Conservation (phyloP, 306 rosid genomes). For the Abrus precatorius region DNA sequence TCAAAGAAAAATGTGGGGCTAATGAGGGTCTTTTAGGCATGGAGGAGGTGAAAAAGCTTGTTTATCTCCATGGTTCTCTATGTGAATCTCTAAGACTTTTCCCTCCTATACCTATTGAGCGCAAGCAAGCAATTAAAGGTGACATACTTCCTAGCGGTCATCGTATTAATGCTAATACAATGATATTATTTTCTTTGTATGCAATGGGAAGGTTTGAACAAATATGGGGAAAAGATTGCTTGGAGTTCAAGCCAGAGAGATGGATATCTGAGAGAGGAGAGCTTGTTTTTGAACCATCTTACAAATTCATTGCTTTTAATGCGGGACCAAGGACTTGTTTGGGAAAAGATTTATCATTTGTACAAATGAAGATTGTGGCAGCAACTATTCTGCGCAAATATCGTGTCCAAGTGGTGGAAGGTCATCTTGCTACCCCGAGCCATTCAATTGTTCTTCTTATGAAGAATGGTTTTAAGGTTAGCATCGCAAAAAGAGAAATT, state of each 20-base stretch:
- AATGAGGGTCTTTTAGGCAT: not conserved
- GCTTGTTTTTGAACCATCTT: slow-evolving; percentile 53
- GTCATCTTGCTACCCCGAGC: slow-evolving; percentile 24
- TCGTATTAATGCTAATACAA: not conserved
- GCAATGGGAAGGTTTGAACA: slow-evolving; percentile 63
- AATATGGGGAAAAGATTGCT: slow-evolving; percentile 63
- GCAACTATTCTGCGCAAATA: slow-evolving; percentile 47
- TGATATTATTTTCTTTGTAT: slow-evolving; percentile 46
- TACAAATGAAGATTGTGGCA: slow-evolving; percentile 58
- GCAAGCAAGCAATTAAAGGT: slow-evolving; percentile 30
- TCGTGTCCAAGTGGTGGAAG: slow-evolving; percentile 42
- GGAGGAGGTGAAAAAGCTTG: slow-evolving; percentile 48
- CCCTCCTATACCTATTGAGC: slow-evolving; percentile 60
- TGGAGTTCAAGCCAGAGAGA: slow-evolving; percentile 73
- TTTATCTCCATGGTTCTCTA: slow-evolving; percentile 63
- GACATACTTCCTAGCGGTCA: slow-evolving; percentile 72
- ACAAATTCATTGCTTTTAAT: slow-evolving; percentile 59
- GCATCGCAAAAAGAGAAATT: slow-evolving; percentile 28
- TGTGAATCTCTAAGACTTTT: slow-evolving; percentile 63
- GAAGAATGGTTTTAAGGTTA: slow-evolving; percentile 61
- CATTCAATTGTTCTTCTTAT: slow-evolving; percentile 54
- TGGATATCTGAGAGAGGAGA: slow-evolving; percentile 58
- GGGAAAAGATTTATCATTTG: slow-evolving; percentile 57
- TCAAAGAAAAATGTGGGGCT: slow-evolving; percentile 7
- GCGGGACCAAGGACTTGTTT: slow-evolving; percentile 67